A percentile compares a stretch with the other conserved stretches of the same genome.
phyloP scores from a whole-genome alignment of 1,284 basidiomycete genomes.

The Boletus sp. region DNA sequence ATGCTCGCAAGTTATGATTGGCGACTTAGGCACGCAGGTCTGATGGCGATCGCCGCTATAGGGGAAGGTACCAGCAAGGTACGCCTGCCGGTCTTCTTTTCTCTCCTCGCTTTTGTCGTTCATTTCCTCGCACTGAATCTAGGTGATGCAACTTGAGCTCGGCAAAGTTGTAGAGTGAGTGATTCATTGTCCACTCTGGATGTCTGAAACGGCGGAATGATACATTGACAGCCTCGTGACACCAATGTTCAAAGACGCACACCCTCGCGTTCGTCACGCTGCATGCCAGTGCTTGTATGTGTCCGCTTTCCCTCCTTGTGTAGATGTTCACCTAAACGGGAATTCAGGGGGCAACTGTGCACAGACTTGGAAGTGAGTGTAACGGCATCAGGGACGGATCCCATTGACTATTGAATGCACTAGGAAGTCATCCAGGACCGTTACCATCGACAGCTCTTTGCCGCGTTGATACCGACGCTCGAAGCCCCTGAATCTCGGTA shows the following conservation, averaged over 20 bases:
- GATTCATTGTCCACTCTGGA: conserved; percentile 21
- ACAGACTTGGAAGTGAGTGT: conserved; percentile 70
- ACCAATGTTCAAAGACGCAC: conserved; percentile 70
- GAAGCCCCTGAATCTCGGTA: conserved; percentile 75
- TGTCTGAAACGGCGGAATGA: conserved; percentile 2
- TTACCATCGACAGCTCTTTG: conserved; percentile 65
- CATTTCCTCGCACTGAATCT: not conserved
- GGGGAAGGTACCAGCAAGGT: conserved; percentile 73
- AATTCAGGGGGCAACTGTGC: conserved; percentile 69
- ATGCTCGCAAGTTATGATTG: conserved; percentile 79
- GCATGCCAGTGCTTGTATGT: conserved; percentile 81
- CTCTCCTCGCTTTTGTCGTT: not conserved
- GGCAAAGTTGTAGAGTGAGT: conserved; percentile 67
- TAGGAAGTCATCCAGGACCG: conserved; percentile 68
- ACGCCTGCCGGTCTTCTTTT: not conserved
- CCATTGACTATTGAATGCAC: not conserved
- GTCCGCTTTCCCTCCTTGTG: conserved; percentile 1
- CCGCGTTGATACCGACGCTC: conserved; percentile 66
- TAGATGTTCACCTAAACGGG: conserved; percentile 4
- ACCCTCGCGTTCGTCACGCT: conserved; percentile 79
- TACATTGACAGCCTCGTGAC: conserved; percentile 55
- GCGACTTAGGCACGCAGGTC: conserved; percentile 74
- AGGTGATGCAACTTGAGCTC: conserved; percentile 74
- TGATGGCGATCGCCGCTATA: conserved; percentile 77
- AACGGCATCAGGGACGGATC: not conserved